These are phyloP conservation scores for Candida tallmaniae DNA, from an alignment of 805 yeast genomes.

Conservation along the genomic window DNA sequence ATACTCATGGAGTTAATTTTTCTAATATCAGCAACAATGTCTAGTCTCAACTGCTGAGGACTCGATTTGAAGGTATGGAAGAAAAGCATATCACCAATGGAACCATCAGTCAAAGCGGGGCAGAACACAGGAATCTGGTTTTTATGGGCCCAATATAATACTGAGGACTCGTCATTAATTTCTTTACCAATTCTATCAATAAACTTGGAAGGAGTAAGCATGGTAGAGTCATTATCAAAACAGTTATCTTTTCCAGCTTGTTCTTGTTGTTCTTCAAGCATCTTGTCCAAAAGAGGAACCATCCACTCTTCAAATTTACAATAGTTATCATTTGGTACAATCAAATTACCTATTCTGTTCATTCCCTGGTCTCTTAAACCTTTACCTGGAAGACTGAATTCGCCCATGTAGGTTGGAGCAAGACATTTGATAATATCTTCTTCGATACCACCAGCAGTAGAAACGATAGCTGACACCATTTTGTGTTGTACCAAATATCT, in stretches of 20 bases:
- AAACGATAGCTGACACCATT: slow-evolving; percentile 90
- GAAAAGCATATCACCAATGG: slow-evolving; percentile 97
- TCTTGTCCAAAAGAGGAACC: slow-evolving; percentile 83
- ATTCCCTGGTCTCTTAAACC: slow-evolving; percentile 88
- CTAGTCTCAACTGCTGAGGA: slow-evolving; percentile 84
- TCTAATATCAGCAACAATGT: slow-evolving; percentile 92
- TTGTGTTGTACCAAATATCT: slow-evolving; percentile 88
- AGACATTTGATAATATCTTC: slow-evolving; percentile 95
- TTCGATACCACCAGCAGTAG: slow-evolving; percentile 98
- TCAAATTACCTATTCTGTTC: slow-evolving; percentile 94
- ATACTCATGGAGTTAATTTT: slow-evolving; percentile 87
- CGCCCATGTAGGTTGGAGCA: slow-evolving; percentile 96
- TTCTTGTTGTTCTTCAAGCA: slow-evolving; percentile 84
- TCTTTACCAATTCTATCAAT: slow-evolving; percentile 94
- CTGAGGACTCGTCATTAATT: slow-evolving; percentile 89
- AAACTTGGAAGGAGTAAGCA: slow-evolving; percentile 93
- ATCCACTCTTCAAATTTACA: slow-evolving; percentile 99
- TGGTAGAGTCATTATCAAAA: slow-evolving; percentile 56
- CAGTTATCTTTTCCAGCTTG: slow-evolving; percentile 49
- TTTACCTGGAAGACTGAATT: slow-evolving; percentile 76
- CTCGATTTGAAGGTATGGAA: slow-evolving; percentile 96
- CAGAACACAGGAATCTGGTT: slow-evolving; percentile 95
- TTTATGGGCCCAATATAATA: slow-evolving; percentile 96
- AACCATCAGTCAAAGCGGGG: slow-evolving; percentile 97
- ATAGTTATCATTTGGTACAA: slow-evolving; percentile 97